Evolutionary conservation across 257 asterid genomes (phyloP).

Genomic region (Primulina tabacum): DNA sequence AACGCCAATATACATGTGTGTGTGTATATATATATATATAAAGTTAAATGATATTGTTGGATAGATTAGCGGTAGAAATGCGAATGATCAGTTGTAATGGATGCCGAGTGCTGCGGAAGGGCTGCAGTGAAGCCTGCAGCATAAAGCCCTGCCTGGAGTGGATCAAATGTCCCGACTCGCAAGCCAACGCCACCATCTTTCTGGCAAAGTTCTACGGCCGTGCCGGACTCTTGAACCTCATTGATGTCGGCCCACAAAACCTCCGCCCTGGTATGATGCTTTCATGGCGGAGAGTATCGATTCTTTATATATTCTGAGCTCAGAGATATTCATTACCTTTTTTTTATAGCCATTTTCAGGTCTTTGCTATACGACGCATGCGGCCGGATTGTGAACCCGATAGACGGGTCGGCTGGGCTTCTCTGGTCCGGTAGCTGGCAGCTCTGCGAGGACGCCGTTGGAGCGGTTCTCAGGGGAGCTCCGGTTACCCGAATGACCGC

Average conservation of each 20-base stretch:
- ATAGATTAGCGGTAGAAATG: no score
- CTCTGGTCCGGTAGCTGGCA: not conserved
- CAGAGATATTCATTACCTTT: no score
- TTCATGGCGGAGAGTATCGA: not conserved
- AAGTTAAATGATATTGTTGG: no score
- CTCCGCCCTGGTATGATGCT: not conserved
- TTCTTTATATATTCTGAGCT: no score
- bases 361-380: not conserved
- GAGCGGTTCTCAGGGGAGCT: not conserved
- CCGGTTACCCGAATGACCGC: no score
- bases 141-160: no score
- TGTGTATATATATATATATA: no score
- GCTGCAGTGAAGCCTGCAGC: no score
- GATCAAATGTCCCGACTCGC: no score
- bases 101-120: no score
- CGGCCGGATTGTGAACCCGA: not conserved
- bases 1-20: no score
- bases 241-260: not conserved
- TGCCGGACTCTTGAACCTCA: not conserved
- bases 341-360: not conserved
- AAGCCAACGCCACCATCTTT: not conserved
- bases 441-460: not conserved
- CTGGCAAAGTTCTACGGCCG: not conserved
- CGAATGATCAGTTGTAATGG: no score
- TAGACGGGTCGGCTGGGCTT: not conserved